Evolutionary conservation across 257 asterid genomes (phyloP).

Genomic region (Haberlea rhodopensis): DNA sequence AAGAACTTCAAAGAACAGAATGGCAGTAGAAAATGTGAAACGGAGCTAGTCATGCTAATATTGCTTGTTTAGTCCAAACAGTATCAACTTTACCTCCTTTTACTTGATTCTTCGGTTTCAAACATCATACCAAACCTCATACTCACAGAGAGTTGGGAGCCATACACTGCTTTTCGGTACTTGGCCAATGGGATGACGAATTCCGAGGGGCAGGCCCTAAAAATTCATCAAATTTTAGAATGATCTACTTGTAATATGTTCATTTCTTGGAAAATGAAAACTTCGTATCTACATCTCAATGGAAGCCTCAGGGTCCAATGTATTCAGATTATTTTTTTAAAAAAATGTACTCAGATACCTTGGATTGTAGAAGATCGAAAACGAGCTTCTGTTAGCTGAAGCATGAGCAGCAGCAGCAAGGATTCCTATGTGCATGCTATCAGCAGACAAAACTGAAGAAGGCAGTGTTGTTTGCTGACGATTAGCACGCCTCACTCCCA

Average conservation of each 20-base stretch:
- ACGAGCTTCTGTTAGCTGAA: conserved; percentile 76
- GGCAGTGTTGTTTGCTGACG: conserved; percentile 83
- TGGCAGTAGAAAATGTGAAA: neutral
- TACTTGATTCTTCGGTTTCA: conserved; percentile 93
- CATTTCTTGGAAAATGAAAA: neutral
- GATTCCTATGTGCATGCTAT: conserved; percentile 97
- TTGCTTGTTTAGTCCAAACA: neutral
- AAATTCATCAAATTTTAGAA: conserved; percentile 2
- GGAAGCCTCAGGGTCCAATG: neutral
- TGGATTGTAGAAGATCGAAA: conserved; percentile 89
- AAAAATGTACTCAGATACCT: conserved; percentile 39
- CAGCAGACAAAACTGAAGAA: conserved; percentile 91
- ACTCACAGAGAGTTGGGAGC: conserved; percentile 74
- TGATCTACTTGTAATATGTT: neutral
- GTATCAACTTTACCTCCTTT: conserved; percentile 56
- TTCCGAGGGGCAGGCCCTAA: conserved; percentile 94
- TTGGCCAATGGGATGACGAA: conserved; percentile 77
- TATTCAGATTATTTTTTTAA: neutral
- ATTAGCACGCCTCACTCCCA: conserved; percentile 89
- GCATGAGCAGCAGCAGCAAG: conserved; percentile 99
- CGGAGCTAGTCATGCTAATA: too few species aligned
- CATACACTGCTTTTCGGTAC: conserved; percentile 62
- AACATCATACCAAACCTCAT: conserved; percentile 98
- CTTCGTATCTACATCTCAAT: too few species aligned
- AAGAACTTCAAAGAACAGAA: neutral